Conservation (phyloP, 139 green algal genomes). For the Chlamydomonas urium region DNA sequence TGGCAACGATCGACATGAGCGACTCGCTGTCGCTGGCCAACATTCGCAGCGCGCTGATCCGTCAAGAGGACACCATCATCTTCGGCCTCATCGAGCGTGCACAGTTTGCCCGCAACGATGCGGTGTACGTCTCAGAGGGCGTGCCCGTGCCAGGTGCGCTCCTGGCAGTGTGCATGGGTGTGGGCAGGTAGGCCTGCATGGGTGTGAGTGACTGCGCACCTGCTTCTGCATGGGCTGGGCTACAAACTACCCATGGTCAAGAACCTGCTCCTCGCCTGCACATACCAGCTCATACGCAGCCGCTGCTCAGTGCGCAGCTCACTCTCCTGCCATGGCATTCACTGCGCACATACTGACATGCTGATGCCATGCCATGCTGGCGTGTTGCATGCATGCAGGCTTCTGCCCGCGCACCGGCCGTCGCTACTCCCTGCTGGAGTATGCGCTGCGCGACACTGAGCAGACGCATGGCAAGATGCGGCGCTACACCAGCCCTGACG, state of each 20-base stretch:
- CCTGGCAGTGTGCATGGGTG: too few relatives aligned
- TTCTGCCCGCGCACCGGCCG: slow-evolving; percentile 45
- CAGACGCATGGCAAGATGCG: slow-evolving; percentile 84
- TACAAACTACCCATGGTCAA: too few relatives aligned
- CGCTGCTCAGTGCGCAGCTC: too few relatives aligned
- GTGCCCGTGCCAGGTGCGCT: slow-evolving; percentile 68
- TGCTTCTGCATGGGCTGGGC: too few relatives aligned
- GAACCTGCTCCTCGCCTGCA: too few relatives aligned
- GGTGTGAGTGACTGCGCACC: too few relatives aligned
- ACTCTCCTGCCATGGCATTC: too few relatives aligned
- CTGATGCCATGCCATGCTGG: too few relatives aligned
- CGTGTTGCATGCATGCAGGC: slow-evolving; percentile 23
- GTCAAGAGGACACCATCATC: slow-evolving; percentile 94
- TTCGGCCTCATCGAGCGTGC: slow-evolving; percentile 93
- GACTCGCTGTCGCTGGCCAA: slow-evolving; percentile 1
- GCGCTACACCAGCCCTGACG: slow-evolving; percentile 89
- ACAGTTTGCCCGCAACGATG: slow-evolving; percentile 83
- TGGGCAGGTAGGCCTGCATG: too few relatives aligned
- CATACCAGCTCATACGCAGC: too few relatives aligned
- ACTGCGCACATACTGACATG: too few relatives aligned
- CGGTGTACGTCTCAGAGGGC: slow-evolving; percentile 71
- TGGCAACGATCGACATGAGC: slow-evolving; percentile 17
- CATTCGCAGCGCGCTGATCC: neutral
- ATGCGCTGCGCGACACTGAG: slow-evolving; percentile 88
- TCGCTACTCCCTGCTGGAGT: slow-evolving; percentile 86